Percentiles rank a stretch among this genome's conserved stretches.
These are phyloP conservation scores for Citrus hindsii DNA, from an alignment of 345 rosid genomes.

Conservation along the genomic window DNA sequence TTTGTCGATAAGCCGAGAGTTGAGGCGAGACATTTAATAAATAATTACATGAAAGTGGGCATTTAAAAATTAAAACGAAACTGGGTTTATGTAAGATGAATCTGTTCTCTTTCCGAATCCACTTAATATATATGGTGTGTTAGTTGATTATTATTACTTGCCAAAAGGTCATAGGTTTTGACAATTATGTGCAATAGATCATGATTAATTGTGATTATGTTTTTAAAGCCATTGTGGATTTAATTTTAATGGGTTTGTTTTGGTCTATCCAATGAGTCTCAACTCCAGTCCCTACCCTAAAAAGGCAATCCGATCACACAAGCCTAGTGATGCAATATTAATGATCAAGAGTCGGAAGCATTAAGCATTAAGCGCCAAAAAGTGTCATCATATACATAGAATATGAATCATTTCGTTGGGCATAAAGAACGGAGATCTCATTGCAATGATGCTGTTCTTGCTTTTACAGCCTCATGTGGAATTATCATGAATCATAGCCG, in stretches of 20 bases:
- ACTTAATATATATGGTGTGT: conserved; percentile 10
- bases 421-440: conserved; percentile 6
- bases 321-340: conserved; percentile 9
- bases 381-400: background rate
- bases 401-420: conserved; percentile 16
- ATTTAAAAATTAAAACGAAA: background rate
- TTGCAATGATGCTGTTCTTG: conserved; percentile 5
- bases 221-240: background rate
- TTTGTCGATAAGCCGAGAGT: conserved; percentile 3
- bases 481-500: background rate
- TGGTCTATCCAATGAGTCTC: background rate
- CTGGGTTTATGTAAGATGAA: background rate
- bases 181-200: conserved; percentile 28
- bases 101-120: conserved; percentile 19
- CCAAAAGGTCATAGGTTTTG: conserved; percentile 48
- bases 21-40: background rate
- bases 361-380: background rate
- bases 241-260: conserved; percentile 12
- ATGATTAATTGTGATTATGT: conserved; percentile 21
- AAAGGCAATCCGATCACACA: conserved; percentile 13
- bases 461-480: conserved; percentile 5
- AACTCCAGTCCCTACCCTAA: background rate
- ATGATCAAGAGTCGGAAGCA: conserved; percentile 10
- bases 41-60: conserved; percentile 11
- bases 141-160: conserved; percentile 32